Percentiles rank a stretch among this genome's conserved stretches.
Evolutionary conservation across 139 green algal species (phyloP).

Genomic region (Micromonas pusilla): DNA sequence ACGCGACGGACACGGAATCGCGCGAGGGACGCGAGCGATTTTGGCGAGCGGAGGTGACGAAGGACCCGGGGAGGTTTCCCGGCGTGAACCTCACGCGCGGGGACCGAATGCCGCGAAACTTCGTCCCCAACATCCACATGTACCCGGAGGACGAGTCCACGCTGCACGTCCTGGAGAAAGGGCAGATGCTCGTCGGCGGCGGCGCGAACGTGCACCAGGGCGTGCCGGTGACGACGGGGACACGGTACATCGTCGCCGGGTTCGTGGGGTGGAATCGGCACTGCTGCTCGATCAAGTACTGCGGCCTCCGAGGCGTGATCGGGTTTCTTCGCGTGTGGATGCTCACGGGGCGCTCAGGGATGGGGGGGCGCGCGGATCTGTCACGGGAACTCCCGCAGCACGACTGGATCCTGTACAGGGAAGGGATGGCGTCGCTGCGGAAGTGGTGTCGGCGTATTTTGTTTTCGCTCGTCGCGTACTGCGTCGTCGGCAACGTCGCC

Average conservation of each 20-base stretch:
- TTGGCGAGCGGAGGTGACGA: no score
- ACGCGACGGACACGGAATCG: no score
- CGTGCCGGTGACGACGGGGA: background rate
- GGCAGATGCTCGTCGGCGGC: background rate
- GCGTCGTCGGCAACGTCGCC: no score
- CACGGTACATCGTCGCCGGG: constrained; percentile 5
- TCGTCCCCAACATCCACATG: background rate
- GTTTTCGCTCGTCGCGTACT: background rate
- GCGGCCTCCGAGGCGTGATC: background rate
- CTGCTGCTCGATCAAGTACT: constrained; percentile 1
- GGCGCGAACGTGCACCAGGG: background rate
- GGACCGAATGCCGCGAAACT: background rate
- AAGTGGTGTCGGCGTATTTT: no score
- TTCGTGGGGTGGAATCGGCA: background rate
- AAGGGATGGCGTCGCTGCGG: background rate
- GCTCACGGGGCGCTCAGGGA: background rate
- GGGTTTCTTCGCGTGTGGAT: background rate
- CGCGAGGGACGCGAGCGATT: no score
- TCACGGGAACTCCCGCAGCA: background rate
- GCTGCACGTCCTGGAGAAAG: background rate
- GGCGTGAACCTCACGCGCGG: no score
- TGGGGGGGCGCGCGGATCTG: background rate
- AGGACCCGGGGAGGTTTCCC: no score
- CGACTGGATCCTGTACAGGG: background rate
- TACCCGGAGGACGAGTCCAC: background rate